Percentiles rank a stretch among this genome's conserved stretches.
Evolutionary conservation across 495 filamentous ascomycete species (phyloP).

Genomic region (Penicillium tannophilum): DNA sequence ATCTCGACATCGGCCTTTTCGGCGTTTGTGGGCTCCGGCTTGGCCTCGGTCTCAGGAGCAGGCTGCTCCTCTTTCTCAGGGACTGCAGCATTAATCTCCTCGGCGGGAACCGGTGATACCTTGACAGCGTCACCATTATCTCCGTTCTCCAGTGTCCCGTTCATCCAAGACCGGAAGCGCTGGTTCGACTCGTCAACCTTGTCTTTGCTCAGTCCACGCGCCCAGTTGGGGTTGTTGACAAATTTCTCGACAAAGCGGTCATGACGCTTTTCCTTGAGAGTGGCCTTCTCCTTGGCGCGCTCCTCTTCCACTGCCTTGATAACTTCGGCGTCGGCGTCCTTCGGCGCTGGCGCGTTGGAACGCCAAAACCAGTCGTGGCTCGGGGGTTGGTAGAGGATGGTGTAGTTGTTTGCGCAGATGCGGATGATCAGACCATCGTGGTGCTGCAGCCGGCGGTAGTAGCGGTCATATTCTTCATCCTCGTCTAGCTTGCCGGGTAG

Average conservation of each 20-base stretch:
- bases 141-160: slow-evolving; percentile 31
- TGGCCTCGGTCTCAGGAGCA: slow-evolving; percentile 1
- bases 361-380: slow-evolving; percentile 65
- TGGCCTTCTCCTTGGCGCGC: slow-evolving; percentile 40
- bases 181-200: slow-evolving; percentile 70
- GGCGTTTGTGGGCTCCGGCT: slow-evolving; percentile 28
- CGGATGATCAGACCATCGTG: slow-evolving; percentile 76
- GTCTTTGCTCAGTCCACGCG: slow-evolving; percentile 68
- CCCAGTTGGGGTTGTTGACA: slow-evolving; percentile 74
- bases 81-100: slow-evolving; percentile 10
- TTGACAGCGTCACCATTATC: neutral
- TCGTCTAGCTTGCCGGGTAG: slow-evolving; percentile 58
- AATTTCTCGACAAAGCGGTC: slow-evolving; percentile 71
- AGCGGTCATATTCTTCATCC: slow-evolving; percentile 51
- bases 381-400: slow-evolving; percentile 72
- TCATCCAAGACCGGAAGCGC: slow-evolving; percentile 54
- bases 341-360: slow-evolving; percentile 27
- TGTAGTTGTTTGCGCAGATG: slow-evolving; percentile 81
- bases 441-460: slow-evolving; percentile 58
- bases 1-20: slow-evolving; percentile 43
- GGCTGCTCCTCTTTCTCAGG: neutral
- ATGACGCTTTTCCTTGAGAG: slow-evolving; percentile 56
- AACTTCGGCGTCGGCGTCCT: slow-evolving; percentile 26
- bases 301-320: slow-evolving; percentile 44
- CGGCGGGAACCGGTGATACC: slow-evolving; percentile 16